Evolutionary conservation across 768 basidiomycete species (phyloP).

Genomic region (Mycena metata): DNA sequence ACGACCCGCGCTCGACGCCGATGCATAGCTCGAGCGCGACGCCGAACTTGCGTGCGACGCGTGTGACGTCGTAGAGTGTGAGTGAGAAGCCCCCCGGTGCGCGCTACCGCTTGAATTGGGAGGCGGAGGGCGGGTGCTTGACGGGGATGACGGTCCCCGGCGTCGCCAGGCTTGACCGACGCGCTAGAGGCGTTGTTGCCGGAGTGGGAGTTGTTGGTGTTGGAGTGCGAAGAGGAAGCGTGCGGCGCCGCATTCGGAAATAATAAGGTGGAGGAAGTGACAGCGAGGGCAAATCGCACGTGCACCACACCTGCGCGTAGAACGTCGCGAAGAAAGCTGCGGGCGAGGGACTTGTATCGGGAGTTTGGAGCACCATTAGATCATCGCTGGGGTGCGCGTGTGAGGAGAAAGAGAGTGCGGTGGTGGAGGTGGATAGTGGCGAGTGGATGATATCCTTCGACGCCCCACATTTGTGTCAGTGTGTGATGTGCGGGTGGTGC

Average conservation of each 20-base stretch:
- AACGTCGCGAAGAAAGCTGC: conserved; percentile 78
- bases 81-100: too few relatives aligned
- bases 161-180: too few relatives aligned
- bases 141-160: too few relatives aligned
- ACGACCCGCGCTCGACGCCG: conserved; percentile 3
- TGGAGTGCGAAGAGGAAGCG: too few relatives aligned
- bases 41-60: conserved; percentile 9
- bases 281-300: conserved; percentile 60
- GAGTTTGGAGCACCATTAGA: neutral
- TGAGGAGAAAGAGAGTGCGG: conserved; percentile 8
- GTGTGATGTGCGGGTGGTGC: neutral
- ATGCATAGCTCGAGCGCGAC: conserved; percentile 8
- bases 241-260: neutral
- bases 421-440: neutral
- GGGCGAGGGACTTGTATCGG: conserved; percentile 58
- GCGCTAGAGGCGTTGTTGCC: too few relatives aligned
- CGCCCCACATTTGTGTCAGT: neutral
- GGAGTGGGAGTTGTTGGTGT: too few relatives aligned
- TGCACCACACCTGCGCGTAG: conserved; percentile 80
- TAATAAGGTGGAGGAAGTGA: conserved; percentile 11
- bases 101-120: too few relatives aligned
- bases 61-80: too few relatives aligned
- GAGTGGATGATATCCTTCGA: conserved; percentile 5
- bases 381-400: conserved; percentile 1
- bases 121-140: too few relatives aligned